Evolutionary conservation across 1,284 basidiomycete species (phyloP).

Genomic region (Gomphus bonarii): DNA sequence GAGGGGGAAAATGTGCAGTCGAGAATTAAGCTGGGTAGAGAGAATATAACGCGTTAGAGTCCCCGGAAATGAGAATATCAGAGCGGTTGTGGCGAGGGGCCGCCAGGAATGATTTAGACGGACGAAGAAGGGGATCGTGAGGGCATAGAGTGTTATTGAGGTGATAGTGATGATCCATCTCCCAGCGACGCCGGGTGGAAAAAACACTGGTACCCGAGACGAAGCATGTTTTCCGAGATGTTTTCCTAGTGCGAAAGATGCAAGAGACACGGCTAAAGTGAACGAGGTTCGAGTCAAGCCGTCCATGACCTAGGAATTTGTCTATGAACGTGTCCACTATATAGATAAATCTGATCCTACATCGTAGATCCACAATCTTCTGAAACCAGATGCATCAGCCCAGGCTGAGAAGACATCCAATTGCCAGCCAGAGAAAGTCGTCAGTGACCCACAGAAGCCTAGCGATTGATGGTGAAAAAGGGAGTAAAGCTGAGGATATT

Average conservation of each 20-base stretch:
- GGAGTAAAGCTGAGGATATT: background rate
- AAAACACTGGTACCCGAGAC: conserved; percentile 25
- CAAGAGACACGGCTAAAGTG: conserved; percentile 65
- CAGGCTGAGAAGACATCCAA: conserved; percentile 82
- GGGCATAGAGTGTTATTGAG: conserved; percentile 49
- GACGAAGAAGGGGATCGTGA: conserved; percentile 72
- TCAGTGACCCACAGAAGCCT: conserved; percentile 95
- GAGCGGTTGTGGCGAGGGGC: conserved; percentile 75
- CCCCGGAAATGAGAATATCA: conserved; percentile 87
- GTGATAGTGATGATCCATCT: conserved; percentile 38
- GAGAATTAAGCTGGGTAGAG: conserved; percentile 63
- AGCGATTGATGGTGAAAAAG: background rate
- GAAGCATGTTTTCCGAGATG: conserved; percentile 1
- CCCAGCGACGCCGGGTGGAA: conserved; percentile 28
- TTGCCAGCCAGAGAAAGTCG: conserved; percentile 96
- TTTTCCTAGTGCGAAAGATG: conserved; percentile 23
- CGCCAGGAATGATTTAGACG: conserved; percentile 61
- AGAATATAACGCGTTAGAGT: conserved; percentile 79
- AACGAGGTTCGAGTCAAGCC: conserved; percentile 76
- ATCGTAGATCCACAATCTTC: conserved; percentile 65
- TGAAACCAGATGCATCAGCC: conserved; percentile 52
- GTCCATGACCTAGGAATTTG: conserved; percentile 59
- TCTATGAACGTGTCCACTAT: background rate
- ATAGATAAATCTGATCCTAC: conserved; percentile 35
- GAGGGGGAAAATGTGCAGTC: conserved; percentile 56